Base-by-base conservation (phyloP, 2,329 filamentous ascomycete genomes). In the Beauveria scarabaeidicola region DNA sequence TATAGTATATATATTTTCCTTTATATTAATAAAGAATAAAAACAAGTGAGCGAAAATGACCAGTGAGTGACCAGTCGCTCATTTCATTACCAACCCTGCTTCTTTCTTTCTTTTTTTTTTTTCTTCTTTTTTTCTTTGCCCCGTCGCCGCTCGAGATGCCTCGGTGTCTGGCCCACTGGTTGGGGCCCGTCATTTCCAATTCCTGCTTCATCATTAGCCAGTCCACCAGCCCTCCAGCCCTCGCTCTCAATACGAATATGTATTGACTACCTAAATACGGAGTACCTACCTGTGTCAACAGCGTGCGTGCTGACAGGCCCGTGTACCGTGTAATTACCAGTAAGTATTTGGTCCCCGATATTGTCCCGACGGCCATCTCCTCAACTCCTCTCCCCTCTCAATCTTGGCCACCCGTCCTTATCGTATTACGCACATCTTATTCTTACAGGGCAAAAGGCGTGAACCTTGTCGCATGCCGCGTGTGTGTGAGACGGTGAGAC, bases 141-240 rank as follows among this genome's bases (percentile, higher is more conserved):
- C 47, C n/a, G 5, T 40, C 8, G 25, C 36, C 15, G 13, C 21
- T 10, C 23, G n/a, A 41, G 21, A 55, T 48, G 53, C 43, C 54
- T 57, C 44, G 21, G 51, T 29, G 44, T 21, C 21, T 57, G 53
- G 53, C 21, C 29, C 27, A 56, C 43, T 55, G 41, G 5, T n/a
- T 23, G 21, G 32, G 27, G 19, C 19, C 23, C 15, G 27, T 50
- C 46, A 57, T 57, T 57, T 57, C 44, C 54, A 57, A 57, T 57
- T 50, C 43, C 54, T 57, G 21, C 46, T 57, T 41, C 44, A 41
- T 40, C 32, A 57, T 57, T 57, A 48, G 54, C 54, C 54, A 9
- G 32, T 32, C n/a, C n/a, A 2, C 41, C 52, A 38, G 23, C 11
- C 10, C 43, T 4, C 29, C 19, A 19, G 13, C 23, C 15, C 21